Percentiles rank a stretch among this genome's conserved stretches.
Evolutionary conservation across 1,284 basidiomycete genomes (phyloP).

Genomic region (Ganoderma lucidum): DNA sequence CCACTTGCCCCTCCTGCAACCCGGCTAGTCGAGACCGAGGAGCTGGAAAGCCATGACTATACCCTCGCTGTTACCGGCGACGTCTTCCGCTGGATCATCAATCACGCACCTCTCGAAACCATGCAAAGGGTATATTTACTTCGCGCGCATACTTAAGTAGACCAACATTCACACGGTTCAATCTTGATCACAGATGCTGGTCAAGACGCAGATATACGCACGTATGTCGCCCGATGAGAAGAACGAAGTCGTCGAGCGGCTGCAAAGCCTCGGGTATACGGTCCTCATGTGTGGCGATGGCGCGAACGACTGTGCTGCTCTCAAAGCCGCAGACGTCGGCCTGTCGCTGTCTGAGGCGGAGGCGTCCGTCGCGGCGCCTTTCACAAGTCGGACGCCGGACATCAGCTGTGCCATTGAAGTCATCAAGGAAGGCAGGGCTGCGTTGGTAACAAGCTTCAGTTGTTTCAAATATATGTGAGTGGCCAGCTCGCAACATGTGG

Average conservation of each 20-base stretch:
- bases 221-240: constrained; percentile 99
- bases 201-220: constrained; percentile 97
- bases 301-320: constrained; percentile 97
- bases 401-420: constrained; percentile 97
- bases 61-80: constrained; percentile 96
- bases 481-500: constrained; percentile 1
- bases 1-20: constrained; percentile 74
- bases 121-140: constrained; percentile 78
- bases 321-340: constrained; percentile 98
- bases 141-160: background rate
- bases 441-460: constrained; percentile 96
- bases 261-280: constrained; percentile 94
- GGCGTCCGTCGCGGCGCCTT: constrained; percentile 98
- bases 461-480: constrained; percentile 99
- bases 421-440: constrained; percentile 95
- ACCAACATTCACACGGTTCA: background rate
- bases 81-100: constrained; percentile 98
- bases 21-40: constrained; percentile 71
- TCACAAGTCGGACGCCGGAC: constrained; percentile 94
- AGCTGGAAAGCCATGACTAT: constrained; percentile 86
- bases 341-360: constrained; percentile 98
- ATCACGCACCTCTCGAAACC: constrained; percentile 93
- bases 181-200: constrained; percentile 81
- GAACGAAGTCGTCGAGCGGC: constrained; percentile 95
- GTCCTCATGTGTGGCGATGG: constrained; percentile 99